Evolutionary conservation across 1,139 yeast genomes (phyloP).

Genomic region (Diutina siamensis): DNA sequence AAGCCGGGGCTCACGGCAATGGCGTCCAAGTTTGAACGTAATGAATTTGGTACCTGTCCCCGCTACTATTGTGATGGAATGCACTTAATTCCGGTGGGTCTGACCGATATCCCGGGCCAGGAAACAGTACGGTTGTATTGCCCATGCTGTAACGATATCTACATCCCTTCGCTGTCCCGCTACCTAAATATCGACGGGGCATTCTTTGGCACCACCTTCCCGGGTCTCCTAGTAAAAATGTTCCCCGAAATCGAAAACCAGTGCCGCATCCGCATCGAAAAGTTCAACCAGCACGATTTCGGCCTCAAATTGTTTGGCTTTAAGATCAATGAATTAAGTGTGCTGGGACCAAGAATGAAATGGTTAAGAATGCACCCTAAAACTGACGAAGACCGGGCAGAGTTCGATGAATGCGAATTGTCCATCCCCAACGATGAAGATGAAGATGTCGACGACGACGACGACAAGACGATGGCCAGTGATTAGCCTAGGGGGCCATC

Average conservation of each 20-base stretch:
- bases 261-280: constrained; percentile 41
- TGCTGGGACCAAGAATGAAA: constrained; percentile 85
- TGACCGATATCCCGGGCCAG: constrained; percentile 81
- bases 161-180: constrained; percentile 75
- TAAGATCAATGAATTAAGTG: constrained; percentile 60
- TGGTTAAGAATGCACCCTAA: constrained; percentile 81
- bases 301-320: constrained; percentile 84
- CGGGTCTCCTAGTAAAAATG: constrained; percentile 82
- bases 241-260: constrained; percentile 66
- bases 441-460: constrained; percentile 15
- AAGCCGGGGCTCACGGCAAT: constrained; percentile 85
- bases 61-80: constrained; percentile 86
- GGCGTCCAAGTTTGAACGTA: constrained; percentile 91
- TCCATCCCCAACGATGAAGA: constrained; percentile 29
- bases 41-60: constrained; percentile 88
- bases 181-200: constrained; percentile 91
- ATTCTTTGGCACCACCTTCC: constrained; percentile 91
- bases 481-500: constrained; percentile 11
- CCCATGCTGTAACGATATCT: constrained; percentile 88
- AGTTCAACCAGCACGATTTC: constrained; percentile 42
- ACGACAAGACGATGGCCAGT: constrained; percentile 39
- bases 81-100: constrained; percentile 85
- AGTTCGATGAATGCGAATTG: constrained; percentile 53
- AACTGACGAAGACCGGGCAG: constrained; percentile 43
- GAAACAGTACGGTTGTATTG: constrained; percentile 89